These are phyloP conservation scores for Pseudoperonospora humuli DNA, from an alignment of 352 stramenopile species.

Conservation along the genomic window DNA sequence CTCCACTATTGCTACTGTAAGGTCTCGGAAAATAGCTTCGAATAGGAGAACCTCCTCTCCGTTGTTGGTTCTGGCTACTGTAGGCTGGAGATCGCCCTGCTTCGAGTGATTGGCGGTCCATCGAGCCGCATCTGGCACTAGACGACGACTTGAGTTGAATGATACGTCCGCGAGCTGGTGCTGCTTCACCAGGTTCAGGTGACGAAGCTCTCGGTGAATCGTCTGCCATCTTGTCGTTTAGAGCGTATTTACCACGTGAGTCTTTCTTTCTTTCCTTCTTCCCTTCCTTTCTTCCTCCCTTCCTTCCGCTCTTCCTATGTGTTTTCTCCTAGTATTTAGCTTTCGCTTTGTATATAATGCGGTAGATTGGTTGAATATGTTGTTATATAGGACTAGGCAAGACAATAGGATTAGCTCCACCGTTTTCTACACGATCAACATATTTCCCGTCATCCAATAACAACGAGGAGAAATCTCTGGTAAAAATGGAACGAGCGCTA, in stretches of 20 bases:
- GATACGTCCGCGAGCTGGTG: constrained; percentile 8
- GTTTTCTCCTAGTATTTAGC: neutral
- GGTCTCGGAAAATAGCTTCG: constrained; percentile 15
- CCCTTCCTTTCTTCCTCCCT: neutral
- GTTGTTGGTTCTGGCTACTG: constrained; percentile 11
- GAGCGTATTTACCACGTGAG: no score
- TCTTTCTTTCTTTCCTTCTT: neutral
- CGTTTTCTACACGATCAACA: neutral
- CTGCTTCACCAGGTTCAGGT: constrained; percentile 17
- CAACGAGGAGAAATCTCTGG: neutral
- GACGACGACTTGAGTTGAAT: constrained; percentile 21
- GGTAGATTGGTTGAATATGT: no score
- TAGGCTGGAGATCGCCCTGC: constrained; percentile 6
- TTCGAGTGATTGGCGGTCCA: constrained; percentile 18
- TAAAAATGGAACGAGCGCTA: constrained; percentile 39
- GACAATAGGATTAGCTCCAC: neutral
- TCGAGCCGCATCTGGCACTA: constrained; percentile 11
- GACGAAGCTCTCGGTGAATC: constrained; percentile 22
- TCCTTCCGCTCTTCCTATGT: neutral
- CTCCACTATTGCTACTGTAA: constrained; percentile 9
- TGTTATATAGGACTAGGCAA: constrained; percentile 10
- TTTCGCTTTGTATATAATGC: no score
- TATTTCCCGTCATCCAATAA: neutral
- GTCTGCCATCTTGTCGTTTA: constrained; percentile 16
- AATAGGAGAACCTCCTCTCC: constrained; percentile 13